Evolutionary conservation across 1,139 yeast genomes (phyloP).

Genomic region (Nematodospora anomalae): DNA sequence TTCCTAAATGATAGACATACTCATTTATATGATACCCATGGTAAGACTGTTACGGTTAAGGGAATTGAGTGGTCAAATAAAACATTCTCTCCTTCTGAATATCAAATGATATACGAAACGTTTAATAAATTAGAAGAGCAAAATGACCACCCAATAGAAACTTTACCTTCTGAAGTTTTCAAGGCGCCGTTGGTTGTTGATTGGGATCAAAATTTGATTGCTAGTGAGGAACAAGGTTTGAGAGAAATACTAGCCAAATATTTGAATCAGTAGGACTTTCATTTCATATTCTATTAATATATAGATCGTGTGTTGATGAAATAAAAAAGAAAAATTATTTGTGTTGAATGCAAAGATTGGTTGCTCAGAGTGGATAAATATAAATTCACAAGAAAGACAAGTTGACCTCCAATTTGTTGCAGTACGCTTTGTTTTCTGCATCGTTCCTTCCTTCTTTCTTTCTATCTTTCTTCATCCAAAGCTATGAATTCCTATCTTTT

Average conservation of each 20-base stretch:
- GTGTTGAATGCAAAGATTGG: too few relatives aligned
- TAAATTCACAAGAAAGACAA: too few relatives aligned
- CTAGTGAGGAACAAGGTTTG: slow-evolving; percentile 39
- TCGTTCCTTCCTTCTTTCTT: too few relatives aligned
- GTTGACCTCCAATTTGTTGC: too few relatives aligned
- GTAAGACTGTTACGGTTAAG: slow-evolving; percentile 25
- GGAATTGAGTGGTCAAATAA: slow-evolving; percentile 31
- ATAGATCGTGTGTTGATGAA: too few relatives aligned
- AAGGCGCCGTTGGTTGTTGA: slow-evolving; percentile 47
- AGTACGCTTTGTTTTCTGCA: too few relatives aligned
- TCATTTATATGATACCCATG: slow-evolving; percentile 13
- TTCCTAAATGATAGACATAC: slow-evolving; percentile 31
- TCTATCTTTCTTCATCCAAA: too few relatives aligned
- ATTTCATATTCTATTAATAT: too few relatives aligned
- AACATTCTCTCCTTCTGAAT: slow-evolving; percentile 41
- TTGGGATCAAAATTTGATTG: slow-evolving; percentile 49
- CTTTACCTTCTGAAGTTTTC: slow-evolving; percentile 38
- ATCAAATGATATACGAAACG: slow-evolving; percentile 41
- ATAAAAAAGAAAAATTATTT: too few relatives aligned
- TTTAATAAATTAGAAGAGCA: slow-evolving; percentile 31
- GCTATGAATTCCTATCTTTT: slow-evolving; percentile 19
- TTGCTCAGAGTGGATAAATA: too few relatives aligned
- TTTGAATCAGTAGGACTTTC: slow-evolving; percentile 7
- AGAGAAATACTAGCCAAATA: slow-evolving; percentile 34
- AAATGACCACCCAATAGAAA: slow-evolving; percentile 21